Evolutionary conservation across 129 eudicot genomes (phyloP).

Genomic region (Ambrosia trifida): DNA sequence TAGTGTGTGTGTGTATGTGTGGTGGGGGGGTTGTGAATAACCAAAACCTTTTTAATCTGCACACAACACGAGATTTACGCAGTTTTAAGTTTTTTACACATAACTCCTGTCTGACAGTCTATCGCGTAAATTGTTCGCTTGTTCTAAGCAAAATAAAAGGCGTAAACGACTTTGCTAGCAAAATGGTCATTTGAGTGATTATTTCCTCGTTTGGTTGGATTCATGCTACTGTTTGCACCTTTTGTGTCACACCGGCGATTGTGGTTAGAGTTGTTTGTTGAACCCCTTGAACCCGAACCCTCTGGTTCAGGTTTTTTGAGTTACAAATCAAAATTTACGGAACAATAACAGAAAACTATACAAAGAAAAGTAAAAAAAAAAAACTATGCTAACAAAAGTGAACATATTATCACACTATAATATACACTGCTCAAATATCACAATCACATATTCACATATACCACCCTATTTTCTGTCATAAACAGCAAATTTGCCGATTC

Average conservation of each 20-base stretch:
- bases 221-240: not conserved
- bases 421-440: constrained; percentile 12
- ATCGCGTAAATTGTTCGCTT: no score
- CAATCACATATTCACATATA: not conserved
- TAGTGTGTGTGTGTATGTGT: no score
- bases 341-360: not conserved
- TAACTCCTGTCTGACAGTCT: no score
- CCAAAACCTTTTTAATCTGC: no score
- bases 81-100: no score
- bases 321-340: not conserved
- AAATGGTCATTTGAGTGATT: no score
- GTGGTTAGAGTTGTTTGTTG: not conserved
- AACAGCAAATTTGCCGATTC: not conserved
- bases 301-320: not conserved
- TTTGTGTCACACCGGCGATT: not conserved
- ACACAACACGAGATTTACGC: no score
- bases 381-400: not conserved
- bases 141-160: no score
- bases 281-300: not conserved
- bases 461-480: not conserved
- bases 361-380: not conserved
- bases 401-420: constrained; percentile 1
- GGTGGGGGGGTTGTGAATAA: no score
- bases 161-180: no score
- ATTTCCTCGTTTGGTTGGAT: no score